Evolutionary conservation across 768 basidiomycete genomes (phyloP).

Genomic region (Pleurotus salmoneostramineus): DNA sequence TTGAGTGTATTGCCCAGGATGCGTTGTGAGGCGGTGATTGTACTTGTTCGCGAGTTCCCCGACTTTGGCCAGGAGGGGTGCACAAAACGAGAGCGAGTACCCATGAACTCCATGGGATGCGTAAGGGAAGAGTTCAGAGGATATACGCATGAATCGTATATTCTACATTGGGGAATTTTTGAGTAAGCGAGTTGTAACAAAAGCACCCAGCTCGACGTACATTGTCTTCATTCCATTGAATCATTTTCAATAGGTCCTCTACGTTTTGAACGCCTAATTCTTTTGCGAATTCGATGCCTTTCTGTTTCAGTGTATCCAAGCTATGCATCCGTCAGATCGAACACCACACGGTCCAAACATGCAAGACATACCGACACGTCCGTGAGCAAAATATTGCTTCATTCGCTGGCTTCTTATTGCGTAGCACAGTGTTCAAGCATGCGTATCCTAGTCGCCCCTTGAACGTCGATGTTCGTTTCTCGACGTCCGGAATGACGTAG

Average conservation of each 20-base stretch:
- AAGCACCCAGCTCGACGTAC: conserved; percentile 22
- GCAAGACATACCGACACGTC: conserved; percentile 47
- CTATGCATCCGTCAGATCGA: conserved; percentile 29
- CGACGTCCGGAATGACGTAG: conserved; percentile 71
- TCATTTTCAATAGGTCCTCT: conserved; percentile 65
- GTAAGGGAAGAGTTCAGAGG: conserved; percentile 92
- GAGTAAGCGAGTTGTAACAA: background rate
- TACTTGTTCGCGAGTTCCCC: conserved; percentile 67
- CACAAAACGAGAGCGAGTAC: conserved; percentile 77
- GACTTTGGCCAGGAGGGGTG: conserved; percentile 45
- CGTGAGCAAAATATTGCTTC: conserved; percentile 74
- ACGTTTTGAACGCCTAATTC: conserved; percentile 75
- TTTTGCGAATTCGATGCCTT: conserved; percentile 80
- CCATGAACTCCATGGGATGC: conserved; percentile 80
- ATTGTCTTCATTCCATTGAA: conserved; percentile 91
- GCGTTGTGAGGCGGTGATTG: conserved; percentile 78
- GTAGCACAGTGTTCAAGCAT: conserved; percentile 81
- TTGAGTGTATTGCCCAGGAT: conserved; percentile 87
- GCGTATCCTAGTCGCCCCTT: conserved; percentile 73
- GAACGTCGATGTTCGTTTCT: conserved; percentile 64
- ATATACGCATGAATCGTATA: conserved; percentile 85
- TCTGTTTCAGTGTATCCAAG: conserved; percentile 73
- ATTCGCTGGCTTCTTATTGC: conserved; percentile 61
- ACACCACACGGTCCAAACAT: background rate
- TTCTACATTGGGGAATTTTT: conserved; percentile 28